Conservation (phyloP, 352 stramenopile genomes). For the Phytophthora sp. region DNA sequence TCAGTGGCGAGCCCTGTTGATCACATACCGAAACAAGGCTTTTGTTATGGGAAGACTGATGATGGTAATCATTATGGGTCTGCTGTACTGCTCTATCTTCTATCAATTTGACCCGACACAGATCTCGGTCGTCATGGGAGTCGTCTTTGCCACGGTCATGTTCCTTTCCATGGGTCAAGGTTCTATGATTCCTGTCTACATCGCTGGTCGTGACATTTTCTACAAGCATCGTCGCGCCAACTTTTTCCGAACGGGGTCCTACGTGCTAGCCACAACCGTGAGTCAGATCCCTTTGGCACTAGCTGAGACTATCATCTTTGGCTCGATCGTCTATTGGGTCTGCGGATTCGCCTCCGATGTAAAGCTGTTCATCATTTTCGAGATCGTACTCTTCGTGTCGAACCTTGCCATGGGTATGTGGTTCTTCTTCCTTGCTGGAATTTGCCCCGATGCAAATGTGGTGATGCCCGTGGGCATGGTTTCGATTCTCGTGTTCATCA, state of each 20-base stretch:
- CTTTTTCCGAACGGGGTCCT: conserved; percentile 7
- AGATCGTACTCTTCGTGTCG: conserved; percentile 42
- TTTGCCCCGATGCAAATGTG: not conserved
- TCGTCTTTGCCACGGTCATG: conserved; percentile 72
- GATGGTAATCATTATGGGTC: conserved; percentile 26
- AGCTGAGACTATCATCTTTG: conserved; percentile 72
- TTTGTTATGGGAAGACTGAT: conserved; percentile 24
- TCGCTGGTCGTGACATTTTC: conserved; percentile 43
- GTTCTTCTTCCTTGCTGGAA: conserved; percentile 14
- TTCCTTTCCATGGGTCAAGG: conserved; percentile 55
- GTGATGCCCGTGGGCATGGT: not conserved
- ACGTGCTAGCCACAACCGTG: not conserved
- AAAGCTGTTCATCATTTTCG: conserved; percentile 42
- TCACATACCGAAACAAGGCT: conserved; percentile 41
- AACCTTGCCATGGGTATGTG: conserved; percentile 21
- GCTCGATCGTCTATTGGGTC: conserved; percentile 83
- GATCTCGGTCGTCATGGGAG: conserved; percentile 43
- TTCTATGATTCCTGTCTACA: conserved; percentile 28
- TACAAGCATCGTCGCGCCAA: conserved; percentile 84
- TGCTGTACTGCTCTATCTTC: conserved; percentile 35
- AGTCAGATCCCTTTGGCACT: conserved; percentile 6
- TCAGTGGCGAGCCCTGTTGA: conserved; percentile 41
- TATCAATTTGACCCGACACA: conserved; percentile 21
- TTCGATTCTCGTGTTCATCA: not conserved
- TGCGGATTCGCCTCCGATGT: conserved; percentile 51